These are phyloP conservation scores for Tarenaya hassleriana DNA, from an alignment of 345 rosid genomes.

Conservation along the genomic window DNA sequence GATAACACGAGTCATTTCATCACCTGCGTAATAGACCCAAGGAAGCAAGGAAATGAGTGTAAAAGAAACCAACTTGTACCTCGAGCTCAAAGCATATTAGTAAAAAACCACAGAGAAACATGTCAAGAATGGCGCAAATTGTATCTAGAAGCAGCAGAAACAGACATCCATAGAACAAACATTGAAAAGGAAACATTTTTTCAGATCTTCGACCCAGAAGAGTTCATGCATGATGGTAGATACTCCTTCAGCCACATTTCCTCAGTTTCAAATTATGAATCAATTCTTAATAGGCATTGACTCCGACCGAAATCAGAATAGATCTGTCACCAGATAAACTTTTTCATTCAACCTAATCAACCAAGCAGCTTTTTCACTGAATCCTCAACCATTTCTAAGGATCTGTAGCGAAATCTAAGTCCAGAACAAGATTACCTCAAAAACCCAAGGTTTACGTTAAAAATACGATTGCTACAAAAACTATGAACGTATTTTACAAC, in stretches of 20 bases:
- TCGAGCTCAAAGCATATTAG: neutral
- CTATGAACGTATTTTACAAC: neutral
- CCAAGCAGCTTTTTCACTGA: neutral
- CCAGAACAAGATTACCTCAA: neutral
- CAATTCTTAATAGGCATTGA: neutral
- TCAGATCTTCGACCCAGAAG: no score
- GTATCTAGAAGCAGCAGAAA: no score
- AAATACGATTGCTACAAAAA: neutral
- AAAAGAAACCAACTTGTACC: neutral
- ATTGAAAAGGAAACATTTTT: no score
- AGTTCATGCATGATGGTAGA: no score
- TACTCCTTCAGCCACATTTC: no score
- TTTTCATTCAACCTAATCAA: neutral
- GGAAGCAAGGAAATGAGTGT: conserved; percentile 4
- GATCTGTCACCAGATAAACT: neutral
- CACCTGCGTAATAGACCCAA: conserved; percentile 48
- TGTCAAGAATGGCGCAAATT: no score
- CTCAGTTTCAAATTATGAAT: no score
- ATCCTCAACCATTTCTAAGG: neutral
- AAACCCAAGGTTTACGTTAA: no score
- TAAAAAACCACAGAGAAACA: neutral
- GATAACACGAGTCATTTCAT: conserved; percentile 93
- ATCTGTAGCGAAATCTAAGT: conserved; percentile 11
- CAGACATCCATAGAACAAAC: no score
- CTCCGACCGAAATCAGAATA: neutral